These are phyloP conservation scores for button mushroom (Agaricus bisporus) DNA, from an alignment of 768 basidiomycete species.

Conservation along the genomic window DNA sequence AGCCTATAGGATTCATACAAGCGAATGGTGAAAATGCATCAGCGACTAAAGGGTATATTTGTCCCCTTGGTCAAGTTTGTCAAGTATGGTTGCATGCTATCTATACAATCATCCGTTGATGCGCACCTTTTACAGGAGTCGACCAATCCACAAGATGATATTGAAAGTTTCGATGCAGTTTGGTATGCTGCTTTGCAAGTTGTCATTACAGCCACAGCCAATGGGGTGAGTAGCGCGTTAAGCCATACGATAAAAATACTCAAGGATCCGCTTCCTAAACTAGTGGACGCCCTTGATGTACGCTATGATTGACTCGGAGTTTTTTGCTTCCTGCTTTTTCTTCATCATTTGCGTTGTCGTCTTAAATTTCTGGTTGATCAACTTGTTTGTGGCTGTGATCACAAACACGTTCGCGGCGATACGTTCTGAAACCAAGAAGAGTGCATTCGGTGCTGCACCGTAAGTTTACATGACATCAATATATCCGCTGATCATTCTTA, in stretches of 20 bases:
- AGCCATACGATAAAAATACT: not conserved
- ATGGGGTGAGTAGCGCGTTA: slow-evolving; percentile 46
- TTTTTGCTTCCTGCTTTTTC: slow-evolving; percentile 80
- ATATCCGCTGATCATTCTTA: not conserved
- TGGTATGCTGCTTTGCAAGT: slow-evolving; percentile 79
- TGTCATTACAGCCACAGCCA: slow-evolving; percentile 75
- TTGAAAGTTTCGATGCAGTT: slow-evolving; percentile 87
- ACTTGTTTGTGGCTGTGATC: slow-evolving; percentile 93
- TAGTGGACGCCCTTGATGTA: slow-evolving; percentile 88
- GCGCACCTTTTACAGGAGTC: slow-evolving; percentile 38
- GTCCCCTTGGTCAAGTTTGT: slow-evolving; percentile 83
- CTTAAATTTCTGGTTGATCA: slow-evolving; percentile 92
- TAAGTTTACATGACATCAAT: slow-evolving; percentile 26
- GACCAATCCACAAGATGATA: slow-evolving; percentile 55
- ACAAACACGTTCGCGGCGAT: slow-evolving; percentile 90
- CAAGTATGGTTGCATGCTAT: slow-evolving; percentile 37
- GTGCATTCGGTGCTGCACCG: slow-evolving; percentile 85
- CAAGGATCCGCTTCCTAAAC: not conserved
- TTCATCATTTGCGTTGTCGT: slow-evolving; percentile 81
- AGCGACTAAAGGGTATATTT: slow-evolving; percentile 76
- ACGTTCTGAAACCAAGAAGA: slow-evolving; percentile 77
- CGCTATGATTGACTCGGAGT: slow-evolving; percentile 82
- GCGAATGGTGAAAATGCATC: slow-evolving; percentile 20
- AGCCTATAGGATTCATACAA: slow-evolving; percentile 31
- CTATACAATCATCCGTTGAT: not conserved